Evolutionary conservation across 192 early-diverging fungal genomes (phyloP).

Genomic region (Linderina pennispora): DNA sequence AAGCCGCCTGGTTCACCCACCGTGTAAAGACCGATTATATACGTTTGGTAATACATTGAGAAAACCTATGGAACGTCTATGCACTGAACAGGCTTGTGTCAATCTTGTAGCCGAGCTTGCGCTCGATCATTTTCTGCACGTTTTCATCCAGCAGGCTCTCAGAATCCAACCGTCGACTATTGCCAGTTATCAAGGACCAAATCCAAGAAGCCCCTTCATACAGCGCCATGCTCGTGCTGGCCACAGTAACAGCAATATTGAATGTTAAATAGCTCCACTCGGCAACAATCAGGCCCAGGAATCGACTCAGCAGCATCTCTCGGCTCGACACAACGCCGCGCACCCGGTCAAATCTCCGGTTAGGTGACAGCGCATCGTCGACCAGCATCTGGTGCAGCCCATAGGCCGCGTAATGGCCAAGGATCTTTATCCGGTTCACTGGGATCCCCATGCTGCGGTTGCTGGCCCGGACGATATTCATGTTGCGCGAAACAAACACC

Average conservation of each 20-base stretch:
- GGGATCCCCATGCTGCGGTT: constrained; percentile 81
- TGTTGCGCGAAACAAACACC: constrained; percentile 84
- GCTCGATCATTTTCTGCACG: constrained; percentile 59
- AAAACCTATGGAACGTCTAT: too few species aligned
- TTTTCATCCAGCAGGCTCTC: constrained; percentile 71
- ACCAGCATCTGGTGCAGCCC: constrained; percentile 48
- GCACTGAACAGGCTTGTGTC: constrained; percentile 73
- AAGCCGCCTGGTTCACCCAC: not conserved
- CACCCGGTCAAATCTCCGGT: constrained; percentile 6
- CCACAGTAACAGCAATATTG: constrained; percentile 40
- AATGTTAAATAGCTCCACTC: constrained; percentile 41
- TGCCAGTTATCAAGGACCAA: constrained; percentile 11
- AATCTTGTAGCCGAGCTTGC: constrained; percentile 71
- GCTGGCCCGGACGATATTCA: constrained; percentile 79
- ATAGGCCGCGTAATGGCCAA: constrained; percentile 69
- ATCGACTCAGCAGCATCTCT: constrained; percentile 7
- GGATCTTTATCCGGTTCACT: constrained; percentile 82
- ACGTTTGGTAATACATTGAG: too few species aligned
- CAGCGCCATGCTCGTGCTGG: constrained; percentile 36
- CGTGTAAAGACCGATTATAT: too few species aligned
- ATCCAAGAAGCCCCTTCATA: constrained; percentile 22
- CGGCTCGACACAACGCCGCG: constrained; percentile 11
- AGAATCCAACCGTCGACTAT: constrained; percentile 44
- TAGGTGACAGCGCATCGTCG: constrained; percentile 18
- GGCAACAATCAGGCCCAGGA: constrained; percentile 4